Conservation (phyloP, 306 rosid genomes). For the Casuarina glauca region DNA sequence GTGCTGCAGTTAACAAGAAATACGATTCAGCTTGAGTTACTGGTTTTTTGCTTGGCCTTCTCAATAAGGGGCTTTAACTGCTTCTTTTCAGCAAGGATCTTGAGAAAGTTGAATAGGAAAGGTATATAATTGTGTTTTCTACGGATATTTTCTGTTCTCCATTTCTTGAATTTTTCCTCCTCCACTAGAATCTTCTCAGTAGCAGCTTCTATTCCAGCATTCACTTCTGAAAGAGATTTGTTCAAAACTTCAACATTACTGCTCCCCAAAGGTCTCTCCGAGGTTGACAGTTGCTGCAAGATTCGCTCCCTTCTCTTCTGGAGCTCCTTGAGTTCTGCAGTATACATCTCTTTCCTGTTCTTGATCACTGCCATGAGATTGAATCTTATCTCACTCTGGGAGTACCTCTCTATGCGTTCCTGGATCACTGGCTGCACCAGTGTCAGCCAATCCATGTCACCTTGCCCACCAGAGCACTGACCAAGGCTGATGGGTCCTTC, state of each 20-base stretch:
- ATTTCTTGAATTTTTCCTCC: conserved; percentile 91
- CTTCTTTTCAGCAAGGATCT: conserved; percentile 96
- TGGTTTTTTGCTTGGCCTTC: conserved; percentile 89
- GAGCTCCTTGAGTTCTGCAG: conserved; percentile 91
- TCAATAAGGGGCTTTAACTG: conserved; percentile 97
- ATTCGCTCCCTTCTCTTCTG: conserved; percentile 95
- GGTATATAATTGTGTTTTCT: conserved; percentile 98
- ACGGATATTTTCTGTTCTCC: conserved; percentile 90
- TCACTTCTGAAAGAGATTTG: conserved; percentile 87
- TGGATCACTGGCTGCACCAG: conserved; percentile 92
- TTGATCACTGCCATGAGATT: conserved; percentile 91
- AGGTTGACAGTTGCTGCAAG: conserved; percentile 79
- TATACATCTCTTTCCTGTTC: conserved; percentile 86
- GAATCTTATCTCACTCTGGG: conserved; percentile 86
- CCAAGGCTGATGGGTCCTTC: conserved; percentile 98
- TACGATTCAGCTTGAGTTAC: conserved; percentile 56
- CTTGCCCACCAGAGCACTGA: conserved; percentile 82
- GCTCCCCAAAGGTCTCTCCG: conserved; percentile 57
- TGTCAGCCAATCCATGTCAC: conserved; percentile 85
- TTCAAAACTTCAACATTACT: conserved; percentile 67
- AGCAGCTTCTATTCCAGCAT: conserved; percentile 86
- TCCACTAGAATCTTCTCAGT: conserved; percentile 86
- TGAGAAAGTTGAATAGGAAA: conserved; percentile 92
- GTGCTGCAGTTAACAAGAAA: conserved; percentile 1
- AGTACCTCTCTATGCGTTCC: conserved; percentile 90